These are phyloP conservation scores for Suillus cothurnatus DNA, from an alignment of 768 basidiomycete species.

Conservation along the genomic window DNA sequence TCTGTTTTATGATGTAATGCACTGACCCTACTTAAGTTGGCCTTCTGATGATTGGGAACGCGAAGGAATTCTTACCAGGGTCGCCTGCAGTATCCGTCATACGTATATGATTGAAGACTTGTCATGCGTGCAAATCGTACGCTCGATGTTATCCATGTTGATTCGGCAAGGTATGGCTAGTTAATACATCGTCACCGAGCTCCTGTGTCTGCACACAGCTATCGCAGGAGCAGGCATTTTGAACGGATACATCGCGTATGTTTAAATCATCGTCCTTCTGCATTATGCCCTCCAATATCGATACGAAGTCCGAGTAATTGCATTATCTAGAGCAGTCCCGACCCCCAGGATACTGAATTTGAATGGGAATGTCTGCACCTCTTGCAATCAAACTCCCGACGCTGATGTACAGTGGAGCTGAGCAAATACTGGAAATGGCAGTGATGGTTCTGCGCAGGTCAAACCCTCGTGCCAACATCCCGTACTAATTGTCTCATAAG, in stretches of 20 bases:
- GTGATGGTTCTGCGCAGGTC: no score
- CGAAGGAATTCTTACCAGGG: slow-evolving; percentile 55
- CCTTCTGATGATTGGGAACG: slow-evolving; percentile 72
- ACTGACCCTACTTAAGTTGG: slow-evolving; percentile 56
- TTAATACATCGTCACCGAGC: not conserved
- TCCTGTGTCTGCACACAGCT: not conserved
- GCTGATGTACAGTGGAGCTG: not conserved
- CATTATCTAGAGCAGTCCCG: not conserved
- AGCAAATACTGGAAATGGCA: not conserved
- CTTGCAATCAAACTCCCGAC: not conserved
- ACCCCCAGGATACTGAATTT: not conserved
- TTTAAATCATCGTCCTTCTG: not conserved
- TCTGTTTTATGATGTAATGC: not conserved
- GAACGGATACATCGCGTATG: not conserved
- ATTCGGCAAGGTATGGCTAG: not conserved
- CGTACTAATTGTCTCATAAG: no score
- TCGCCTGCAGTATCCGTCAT: slow-evolving; percentile 23
- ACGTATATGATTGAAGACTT: not conserved
- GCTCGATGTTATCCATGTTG: not conserved
- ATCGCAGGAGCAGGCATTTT: not conserved
- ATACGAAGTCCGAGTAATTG: not conserved
- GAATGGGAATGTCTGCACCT: not conserved
- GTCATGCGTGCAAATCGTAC: not conserved
- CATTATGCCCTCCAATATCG: not conserved
- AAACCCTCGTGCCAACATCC: no score